Evolutionary conservation across 768 basidiomycete species (phyloP).

Genomic region (Suillus variegatus): DNA sequence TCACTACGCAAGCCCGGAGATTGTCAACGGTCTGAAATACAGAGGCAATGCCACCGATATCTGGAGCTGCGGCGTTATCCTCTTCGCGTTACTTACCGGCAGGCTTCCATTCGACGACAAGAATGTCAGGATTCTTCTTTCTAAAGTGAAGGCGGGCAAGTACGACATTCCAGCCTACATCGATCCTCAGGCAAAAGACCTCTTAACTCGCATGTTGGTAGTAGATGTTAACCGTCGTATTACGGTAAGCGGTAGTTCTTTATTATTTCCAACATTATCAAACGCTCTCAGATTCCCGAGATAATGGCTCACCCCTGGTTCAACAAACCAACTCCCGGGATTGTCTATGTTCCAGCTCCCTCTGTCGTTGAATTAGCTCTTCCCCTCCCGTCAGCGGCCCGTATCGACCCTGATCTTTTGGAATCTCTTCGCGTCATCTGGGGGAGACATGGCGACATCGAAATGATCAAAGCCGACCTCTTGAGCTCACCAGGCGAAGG

Average conservation of each 20-base stretch:
- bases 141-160: slow-evolving; percentile 85
- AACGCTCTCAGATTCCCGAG: slow-evolving; percentile 68
- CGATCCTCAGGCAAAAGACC: slow-evolving; percentile 81
- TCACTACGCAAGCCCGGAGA: slow-evolving; percentile 96
- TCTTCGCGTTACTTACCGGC: slow-evolving; percentile 88
- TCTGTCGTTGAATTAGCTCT: slow-evolving; percentile 67
- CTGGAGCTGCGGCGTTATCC: slow-evolving; percentile 95
- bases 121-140: slow-evolving; percentile 71
- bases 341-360: slow-evolving; percentile 53
- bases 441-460: slow-evolving; percentile 68
- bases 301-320: slow-evolving; percentile 89
- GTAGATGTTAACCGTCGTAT: slow-evolving; percentile 82
- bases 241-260: slow-evolving; percentile 52
- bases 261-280: slow-evolving; percentile 9
- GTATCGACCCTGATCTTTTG: slow-evolving; percentile 78
- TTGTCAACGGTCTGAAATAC: slow-evolving; percentile 89
- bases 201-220: slow-evolving; percentile 85
- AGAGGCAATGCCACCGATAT: slow-evolving; percentile 90
- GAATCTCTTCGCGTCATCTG: slow-evolving; percentile 81
- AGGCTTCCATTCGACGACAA: slow-evolving; percentile 94
- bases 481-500: slow-evolving; percentile 70
- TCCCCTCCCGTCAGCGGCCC: slow-evolving; percentile 64
- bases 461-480: slow-evolving; percentile 62
- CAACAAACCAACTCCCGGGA: slow-evolving; percentile 48
- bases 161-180: slow-evolving; percentile 83